Conservation (phyloP, 2,329 filamentous ascomycete genomes). For the Venturia carpophila region DNA sequence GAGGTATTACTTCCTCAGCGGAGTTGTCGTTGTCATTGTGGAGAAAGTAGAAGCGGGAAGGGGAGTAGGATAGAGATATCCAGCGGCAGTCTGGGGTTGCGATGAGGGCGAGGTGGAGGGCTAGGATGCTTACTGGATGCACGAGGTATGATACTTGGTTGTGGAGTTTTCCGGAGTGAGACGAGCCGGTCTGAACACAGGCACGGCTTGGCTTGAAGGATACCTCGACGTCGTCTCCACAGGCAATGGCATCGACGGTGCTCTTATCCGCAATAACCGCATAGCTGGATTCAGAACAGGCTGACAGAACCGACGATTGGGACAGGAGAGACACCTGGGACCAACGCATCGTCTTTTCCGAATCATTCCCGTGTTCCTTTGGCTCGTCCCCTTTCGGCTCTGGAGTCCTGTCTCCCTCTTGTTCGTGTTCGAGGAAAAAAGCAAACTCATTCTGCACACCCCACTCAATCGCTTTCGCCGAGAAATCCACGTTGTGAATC, state of each 20-base stretch:
- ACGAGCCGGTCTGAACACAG: not conserved
- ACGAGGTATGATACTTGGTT: constrained; percentile 21
- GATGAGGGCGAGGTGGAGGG: constrained; percentile 34
- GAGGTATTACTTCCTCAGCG: not conserved
- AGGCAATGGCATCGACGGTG: constrained; percentile 33
- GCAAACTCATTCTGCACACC: constrained; percentile 28
- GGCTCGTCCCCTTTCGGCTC: not conserved
- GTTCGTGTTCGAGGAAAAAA: constrained; percentile 18
- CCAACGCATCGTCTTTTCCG: constrained; percentile 27
- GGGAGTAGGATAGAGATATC: constrained; percentile 35
- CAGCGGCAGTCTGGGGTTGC: constrained; percentile 32
- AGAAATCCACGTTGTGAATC: constrained; percentile 34
- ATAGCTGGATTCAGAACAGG: constrained; percentile 25
- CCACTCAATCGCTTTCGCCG: constrained; percentile 29
- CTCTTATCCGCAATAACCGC: constrained; percentile 33
- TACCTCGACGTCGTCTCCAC: constrained; percentile 29
- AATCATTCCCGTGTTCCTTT: not conserved
- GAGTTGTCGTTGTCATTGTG: not conserved
- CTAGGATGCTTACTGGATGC: constrained; percentile 34
- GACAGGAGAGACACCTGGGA: constrained; percentile 31
- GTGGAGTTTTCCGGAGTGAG: not conserved
- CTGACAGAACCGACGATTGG: constrained; percentile 26
- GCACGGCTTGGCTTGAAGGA: constrained; percentile 26
- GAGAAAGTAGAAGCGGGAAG: constrained; percentile 34
- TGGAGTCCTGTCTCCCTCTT: not conserved